A percentile compares a stretch with the other conserved stretches of the same genome.
phyloP scores from a whole-genome alignment of 352 stramenopile species.

The Hyaloperonospora brassicae region DNA sequence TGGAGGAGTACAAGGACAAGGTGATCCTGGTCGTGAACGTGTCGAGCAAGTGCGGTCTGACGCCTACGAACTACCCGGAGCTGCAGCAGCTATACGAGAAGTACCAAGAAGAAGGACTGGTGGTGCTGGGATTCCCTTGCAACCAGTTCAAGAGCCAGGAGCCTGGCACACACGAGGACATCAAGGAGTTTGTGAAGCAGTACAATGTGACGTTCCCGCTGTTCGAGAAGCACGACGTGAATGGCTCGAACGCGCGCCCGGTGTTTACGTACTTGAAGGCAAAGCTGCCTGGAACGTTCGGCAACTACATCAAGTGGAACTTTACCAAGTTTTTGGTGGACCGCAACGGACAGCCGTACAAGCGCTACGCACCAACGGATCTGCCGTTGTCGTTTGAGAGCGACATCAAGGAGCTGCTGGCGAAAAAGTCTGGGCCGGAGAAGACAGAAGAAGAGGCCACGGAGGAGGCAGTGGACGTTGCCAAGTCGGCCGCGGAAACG shows the following conservation, averaged over 20 bases:
- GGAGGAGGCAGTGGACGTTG: neutral
- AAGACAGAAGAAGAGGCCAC: constrained; percentile 3
- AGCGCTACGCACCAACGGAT: constrained; percentile 65
- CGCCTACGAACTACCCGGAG: constrained; percentile 84
- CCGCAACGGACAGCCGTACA: constrained; percentile 71
- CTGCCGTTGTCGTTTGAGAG: constrained; percentile 60
- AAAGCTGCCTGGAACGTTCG: constrained; percentile 57
- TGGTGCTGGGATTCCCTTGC: constrained; percentile 81
- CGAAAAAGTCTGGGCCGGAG: constrained; percentile 9
- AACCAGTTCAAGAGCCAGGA: constrained; percentile 72
- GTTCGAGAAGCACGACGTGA: constrained; percentile 84
- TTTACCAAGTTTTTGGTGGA: constrained; percentile 89
- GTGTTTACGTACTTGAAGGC: constrained; percentile 83
- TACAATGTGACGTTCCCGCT: constrained; percentile 43
- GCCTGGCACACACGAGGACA: constrained; percentile 70
- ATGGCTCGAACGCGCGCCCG: constrained; percentile 64
- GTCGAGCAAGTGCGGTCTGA: constrained; percentile 77
- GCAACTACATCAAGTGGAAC: constrained; percentile 84
- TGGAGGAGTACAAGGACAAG: constrained; percentile 64
- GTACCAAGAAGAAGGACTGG: constrained; percentile 52
- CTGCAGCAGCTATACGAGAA: constrained; percentile 66
- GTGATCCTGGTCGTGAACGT: constrained; percentile 75
- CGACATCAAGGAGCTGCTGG: constrained; percentile 72
- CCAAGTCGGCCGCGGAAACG: neutral
- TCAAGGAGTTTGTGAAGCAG: constrained; percentile 52